Base-by-base conservation (phyloP, 208 protist species). In the Trypanosoma vivax region DNA sequence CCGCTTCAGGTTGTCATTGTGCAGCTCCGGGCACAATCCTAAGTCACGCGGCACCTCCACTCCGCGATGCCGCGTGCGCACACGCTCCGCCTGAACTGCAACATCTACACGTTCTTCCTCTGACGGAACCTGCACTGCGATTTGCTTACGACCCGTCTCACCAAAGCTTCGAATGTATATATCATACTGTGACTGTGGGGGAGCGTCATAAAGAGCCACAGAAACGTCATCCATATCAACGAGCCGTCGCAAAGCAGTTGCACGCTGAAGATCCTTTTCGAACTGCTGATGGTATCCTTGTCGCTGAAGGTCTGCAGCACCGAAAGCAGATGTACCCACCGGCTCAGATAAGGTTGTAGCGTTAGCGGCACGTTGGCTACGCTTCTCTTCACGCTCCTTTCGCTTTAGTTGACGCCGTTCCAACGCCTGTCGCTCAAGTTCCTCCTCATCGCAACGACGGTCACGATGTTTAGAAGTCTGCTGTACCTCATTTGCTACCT, bases 101-200 rank as follows among this genome's bases (percentile, higher is more conserved):
- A 64, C 57, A 45, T 53, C 45, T 18, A 45, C 65, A 7, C 47
- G 54, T 56, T 87, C 74, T 52, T 88, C 79, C 60, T 87, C 75
- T 0, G 70, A 43, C 9, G 81, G 82, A 16, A 59, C 69, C 65
- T 88, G 79, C 52, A 83, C 69, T 0, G 57, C 68, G 5, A 61
- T 65, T 58, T 88, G 81, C 31, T 67, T 55, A 11, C 60, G 66
- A 3, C 76, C 74, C 33, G 50, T 77, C 34, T 79, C 57, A 13
- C 76, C 69, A 69, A 89, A 88, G 28, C 76, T 80, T 21, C 77
- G 73, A 35, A 93, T 88, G 67, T 89, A 93, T 34, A 88, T 53
- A 30, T 93, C 86, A 63, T 93, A 93, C 64, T 83, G 76, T 21
- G 73, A 81, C 67, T 89, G 86, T 38, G 86, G 86, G 3, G 80